Base-by-base conservation (phyloP, 441 rosid species). In the Metrosideros polymorpha region DNA sequence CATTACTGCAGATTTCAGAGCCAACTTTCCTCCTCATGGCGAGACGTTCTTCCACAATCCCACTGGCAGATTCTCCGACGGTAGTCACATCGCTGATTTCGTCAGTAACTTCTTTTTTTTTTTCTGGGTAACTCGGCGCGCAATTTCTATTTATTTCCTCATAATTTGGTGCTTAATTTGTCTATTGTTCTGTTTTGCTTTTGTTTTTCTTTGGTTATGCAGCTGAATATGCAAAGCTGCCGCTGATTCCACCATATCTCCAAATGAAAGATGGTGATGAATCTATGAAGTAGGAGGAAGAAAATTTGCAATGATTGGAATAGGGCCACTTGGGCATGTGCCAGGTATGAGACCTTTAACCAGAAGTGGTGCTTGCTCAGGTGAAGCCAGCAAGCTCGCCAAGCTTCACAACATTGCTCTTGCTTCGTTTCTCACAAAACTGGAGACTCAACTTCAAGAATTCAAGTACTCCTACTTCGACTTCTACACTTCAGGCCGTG, bases 141-240 rank as follows among this genome's bases (percentile, higher is more conserved):
- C 39, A 59, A 12, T 9, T 18, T 59, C 71, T 59, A 14, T 29
- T 29, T 7, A 8, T 59, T 6, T 18, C 35, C 71, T 32, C 71
- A 1, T 22, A 15, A 15, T 6, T 59, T 30, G 29, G 6, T 29
- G 71, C 19, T 59, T 15, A 59, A 29, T 50, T 50, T 50, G 4
- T 50, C 13, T 13, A 14, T 50, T 4, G 18, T 14, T 45, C 12
- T 50, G 14, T 50, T 50, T 50, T 3, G 15, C 14, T 50, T 50
- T 50, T 13, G 18, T 13, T 50, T 14, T 29, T 59, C 39, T 6
- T 14, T 29, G 55, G 27, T 10, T 52, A 43, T 45, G 29, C 13
- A 27, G 53, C 91, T 32, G 93, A 59, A 92, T 87, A 17, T 89
- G 92, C 57, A 88, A 89, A 84, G 85, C 88, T 42, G 91, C 90